These are phyloP conservation scores for cucumber (Cucumis sativus) DNA, from an alignment of 306 rosid species.

Conservation along the genomic window Cucumber_9930_V3 NC_026657.2:38412501-38413000, in stretches of 20 bases:
- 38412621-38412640: conserved; percentile 2
- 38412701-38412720: not conserved
- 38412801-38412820: too few relatives aligned
- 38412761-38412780: too few relatives aligned
- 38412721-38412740: not conserved
- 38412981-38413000: not conserved
- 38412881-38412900: too few relatives aligned
- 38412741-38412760: not conserved
- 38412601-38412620: not conserved
- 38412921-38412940: too few relatives aligned
- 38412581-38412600: not conserved
- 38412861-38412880: too few relatives aligned
- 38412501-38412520: too few relatives aligned
- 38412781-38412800: too few relatives aligned
- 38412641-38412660: not conserved
- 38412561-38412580: not conserved
- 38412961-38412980: not conserved
- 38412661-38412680: not conserved
- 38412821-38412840: too few relatives aligned
- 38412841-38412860: too few relatives aligned
- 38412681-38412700: not conserved
- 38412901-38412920: too few relatives aligned
- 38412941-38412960: too few relatives aligned
- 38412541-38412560: not conserved
- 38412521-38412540: not conserved